A percentile compares a stretch with the other conserved stretches of the same genome.
Evolutionary conservation across 371 early-diverging fungal species (phyloP).

Genomic region (Umbelopsis sp.): DNA sequence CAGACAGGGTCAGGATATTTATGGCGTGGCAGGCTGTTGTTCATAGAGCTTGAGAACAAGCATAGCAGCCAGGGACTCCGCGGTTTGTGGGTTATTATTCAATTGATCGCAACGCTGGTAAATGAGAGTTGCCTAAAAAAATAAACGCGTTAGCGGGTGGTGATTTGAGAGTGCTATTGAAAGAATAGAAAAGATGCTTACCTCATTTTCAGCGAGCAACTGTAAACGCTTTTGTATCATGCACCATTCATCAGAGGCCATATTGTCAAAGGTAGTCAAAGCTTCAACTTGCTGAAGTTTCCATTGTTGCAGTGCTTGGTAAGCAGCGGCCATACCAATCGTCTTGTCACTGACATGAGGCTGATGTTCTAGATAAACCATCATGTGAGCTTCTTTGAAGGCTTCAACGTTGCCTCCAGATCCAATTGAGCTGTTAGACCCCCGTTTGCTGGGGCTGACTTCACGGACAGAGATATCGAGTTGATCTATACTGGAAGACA

Average conservation of each 20-base stretch:
- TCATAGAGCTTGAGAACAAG: slow-evolving; percentile 41
- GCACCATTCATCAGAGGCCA: not conserved
- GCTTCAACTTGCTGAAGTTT: slow-evolving; percentile 32
- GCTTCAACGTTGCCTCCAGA: slow-evolving; percentile 32
- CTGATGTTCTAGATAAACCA: slow-evolving; percentile 32
- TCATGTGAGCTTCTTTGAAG: slow-evolving; percentile 42
- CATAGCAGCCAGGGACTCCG: slow-evolving; percentile 34
- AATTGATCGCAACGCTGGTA: slow-evolving; percentile 29
- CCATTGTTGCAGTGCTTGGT: slow-evolving; percentile 49
- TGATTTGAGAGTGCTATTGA: too few species aligned
- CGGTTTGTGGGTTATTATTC: slow-evolving; percentile 41
- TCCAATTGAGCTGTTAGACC: slow-evolving; percentile 40
- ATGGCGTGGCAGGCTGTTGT: slow-evolving; percentile 45
- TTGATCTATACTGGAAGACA: slow-evolving; percentile 11
- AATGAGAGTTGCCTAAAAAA: slow-evolving; percentile 21
- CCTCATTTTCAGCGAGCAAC: slow-evolving; percentile 30
- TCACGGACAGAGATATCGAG: slow-evolving; percentile 3
- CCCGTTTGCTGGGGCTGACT: slow-evolving; percentile 46
- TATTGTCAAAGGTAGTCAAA: slow-evolving; percentile 5
- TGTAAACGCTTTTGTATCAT: slow-evolving; percentile 24
- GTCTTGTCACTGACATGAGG: slow-evolving; percentile 47
- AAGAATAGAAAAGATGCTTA: not conserved
- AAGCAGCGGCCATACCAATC: slow-evolving; percentile 55
- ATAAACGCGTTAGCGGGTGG: too few species aligned
- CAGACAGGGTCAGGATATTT: slow-evolving; percentile 14